Evolutionary conservation across 495 filamentous ascomycete genomes (phyloP).

Genomic region (Talaromyces proteolyticus): DNA sequence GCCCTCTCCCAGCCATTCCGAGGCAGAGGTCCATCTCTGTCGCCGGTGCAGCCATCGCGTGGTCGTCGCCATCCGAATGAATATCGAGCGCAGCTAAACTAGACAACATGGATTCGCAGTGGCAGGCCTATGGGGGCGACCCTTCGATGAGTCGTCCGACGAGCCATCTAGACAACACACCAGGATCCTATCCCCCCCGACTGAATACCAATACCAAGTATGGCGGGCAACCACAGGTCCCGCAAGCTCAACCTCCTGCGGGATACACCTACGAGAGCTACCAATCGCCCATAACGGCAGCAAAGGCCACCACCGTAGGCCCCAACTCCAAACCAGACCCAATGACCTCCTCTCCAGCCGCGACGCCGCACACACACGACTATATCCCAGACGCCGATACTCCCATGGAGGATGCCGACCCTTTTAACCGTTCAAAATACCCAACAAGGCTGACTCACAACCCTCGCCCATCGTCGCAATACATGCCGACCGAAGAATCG

Average conservation of each 20-base stretch:
- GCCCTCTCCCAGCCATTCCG: not conserved
- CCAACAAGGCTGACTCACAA: slow-evolving; percentile 62
- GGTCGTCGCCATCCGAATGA: slow-evolving; percentile 5
- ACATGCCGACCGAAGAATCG: slow-evolving; percentile 67
- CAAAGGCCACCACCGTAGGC: slow-evolving; percentile 41
- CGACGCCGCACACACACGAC: slow-evolving; percentile 63
- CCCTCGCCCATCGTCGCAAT: slow-evolving; percentile 56
- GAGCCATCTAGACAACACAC: slow-evolving; percentile 34
- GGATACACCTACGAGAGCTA: slow-evolving; percentile 73
- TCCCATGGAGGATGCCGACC: slow-evolving; percentile 87
- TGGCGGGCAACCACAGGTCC: slow-evolving; percentile 23
- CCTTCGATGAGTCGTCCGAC: slow-evolving; percentile 36
- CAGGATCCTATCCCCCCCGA: slow-evolving; percentile 34
- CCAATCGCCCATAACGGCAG: slow-evolving; percentile 41
- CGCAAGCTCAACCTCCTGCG: slow-evolving; percentile 54
- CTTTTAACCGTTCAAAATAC: slow-evolving; percentile 77
- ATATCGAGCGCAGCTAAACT: not conserved
- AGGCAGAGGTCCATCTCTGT: not conserved
- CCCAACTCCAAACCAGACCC: slow-evolving; percentile 49
- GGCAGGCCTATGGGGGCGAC: slow-evolving; percentile 45
- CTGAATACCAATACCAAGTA: slow-evolving; percentile 35
- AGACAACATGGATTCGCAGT: slow-evolving; percentile 42
- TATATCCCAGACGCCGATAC: slow-evolving; percentile 70
- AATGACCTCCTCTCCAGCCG: slow-evolving; percentile 57
- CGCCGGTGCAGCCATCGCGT: not conserved